These are phyloP conservation scores for Stemphylium vesicarium DNA, from an alignment of 2,329 filamentous ascomycete species.

Conservation along the genomic window DNA sequence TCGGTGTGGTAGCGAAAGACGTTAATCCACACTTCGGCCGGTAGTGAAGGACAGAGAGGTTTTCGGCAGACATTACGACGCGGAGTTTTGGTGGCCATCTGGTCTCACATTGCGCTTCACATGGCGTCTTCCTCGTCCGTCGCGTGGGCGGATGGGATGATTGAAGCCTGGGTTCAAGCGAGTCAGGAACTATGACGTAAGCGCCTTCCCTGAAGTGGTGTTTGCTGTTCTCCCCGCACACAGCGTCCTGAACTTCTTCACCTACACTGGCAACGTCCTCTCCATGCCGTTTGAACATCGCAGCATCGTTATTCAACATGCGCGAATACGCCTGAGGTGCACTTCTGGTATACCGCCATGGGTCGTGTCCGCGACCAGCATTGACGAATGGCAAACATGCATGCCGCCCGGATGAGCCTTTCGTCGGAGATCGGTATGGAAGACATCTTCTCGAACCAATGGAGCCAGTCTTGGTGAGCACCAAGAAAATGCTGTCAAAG, in stretches of 20 bases:
- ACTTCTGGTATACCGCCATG: too few relatives aligned
- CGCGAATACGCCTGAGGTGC: too few relatives aligned
- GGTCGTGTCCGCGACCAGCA: too few relatives aligned
- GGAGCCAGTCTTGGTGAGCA: too few relatives aligned
- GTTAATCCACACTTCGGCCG: conserved; percentile 45
- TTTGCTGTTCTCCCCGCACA: neutral
- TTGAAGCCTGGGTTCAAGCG: neutral
- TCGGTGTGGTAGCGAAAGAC: conserved; percentile 39
- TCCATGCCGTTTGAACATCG: neutral
- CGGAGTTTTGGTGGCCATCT: conserved; percentile 5
- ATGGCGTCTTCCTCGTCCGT: neutral
- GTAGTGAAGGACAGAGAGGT: conserved; percentile 32
- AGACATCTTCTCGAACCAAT: too few relatives aligned
- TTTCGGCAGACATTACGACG: neutral
- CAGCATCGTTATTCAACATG: too few relatives aligned
- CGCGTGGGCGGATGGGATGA: neutral
- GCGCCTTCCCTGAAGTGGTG: neutral
- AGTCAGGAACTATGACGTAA: conserved; percentile 2
- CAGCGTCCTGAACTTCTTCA: too few relatives aligned
- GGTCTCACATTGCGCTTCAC: neutral
- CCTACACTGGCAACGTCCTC: neutral
- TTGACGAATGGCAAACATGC: too few relatives aligned
- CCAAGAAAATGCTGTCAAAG: too few relatives aligned
- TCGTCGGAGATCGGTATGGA: too few relatives aligned
- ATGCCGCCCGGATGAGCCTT: too few relatives aligned